Evolutionary conservation across 2,329 filamentous ascomycete genomes (phyloP).

Genomic region (Nemania serpens): DNA sequence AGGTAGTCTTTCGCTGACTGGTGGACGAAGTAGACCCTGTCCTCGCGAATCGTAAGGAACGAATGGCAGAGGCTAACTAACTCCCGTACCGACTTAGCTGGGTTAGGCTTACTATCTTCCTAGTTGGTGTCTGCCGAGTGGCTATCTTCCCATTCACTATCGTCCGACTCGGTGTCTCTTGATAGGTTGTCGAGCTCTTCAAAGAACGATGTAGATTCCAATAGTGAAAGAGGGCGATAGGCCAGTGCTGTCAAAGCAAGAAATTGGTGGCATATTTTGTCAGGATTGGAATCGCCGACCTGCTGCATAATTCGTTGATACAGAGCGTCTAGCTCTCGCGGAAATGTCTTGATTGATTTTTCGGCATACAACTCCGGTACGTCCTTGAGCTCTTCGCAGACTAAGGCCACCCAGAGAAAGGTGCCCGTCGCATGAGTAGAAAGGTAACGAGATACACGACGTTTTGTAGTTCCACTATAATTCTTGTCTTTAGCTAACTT

Average conservation of each 20-base stretch:
- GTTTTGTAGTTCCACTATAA: background rate
- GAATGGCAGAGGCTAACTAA: conserved; percentile 46
- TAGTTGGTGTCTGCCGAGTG: too few species aligned
- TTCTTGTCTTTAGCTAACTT: background rate
- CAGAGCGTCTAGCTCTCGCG: conserved; percentile 42
- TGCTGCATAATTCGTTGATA: conserved; percentile 50
- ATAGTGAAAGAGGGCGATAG: conserved; percentile 48
- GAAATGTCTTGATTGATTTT: conserved; percentile 44
- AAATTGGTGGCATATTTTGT: conserved; percentile 42
- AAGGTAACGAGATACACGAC: too few species aligned
- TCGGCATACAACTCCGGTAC: too few species aligned
- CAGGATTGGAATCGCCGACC: conserved; percentile 41
- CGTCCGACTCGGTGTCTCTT: conserved; percentile 26
- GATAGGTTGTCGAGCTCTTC: too few species aligned
- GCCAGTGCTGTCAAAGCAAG: conserved; percentile 40
- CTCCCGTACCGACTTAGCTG: too few species aligned
- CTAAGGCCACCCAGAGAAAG: conserved; percentile 52
- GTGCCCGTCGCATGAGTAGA: too few species aligned
- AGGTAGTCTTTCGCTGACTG: conserved; percentile 52
- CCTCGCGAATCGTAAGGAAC: conserved; percentile 44
- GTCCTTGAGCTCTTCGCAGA: too few species aligned
- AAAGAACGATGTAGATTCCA: too few species aligned
- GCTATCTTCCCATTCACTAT: conserved; percentile 20
- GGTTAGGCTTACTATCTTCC: too few species aligned
- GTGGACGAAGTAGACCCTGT: conserved; percentile 45